These are phyloP conservation scores for Serendipita sp. DNA, from an alignment of 768 basidiomycete species.

Conservation along the genomic window DNA sequence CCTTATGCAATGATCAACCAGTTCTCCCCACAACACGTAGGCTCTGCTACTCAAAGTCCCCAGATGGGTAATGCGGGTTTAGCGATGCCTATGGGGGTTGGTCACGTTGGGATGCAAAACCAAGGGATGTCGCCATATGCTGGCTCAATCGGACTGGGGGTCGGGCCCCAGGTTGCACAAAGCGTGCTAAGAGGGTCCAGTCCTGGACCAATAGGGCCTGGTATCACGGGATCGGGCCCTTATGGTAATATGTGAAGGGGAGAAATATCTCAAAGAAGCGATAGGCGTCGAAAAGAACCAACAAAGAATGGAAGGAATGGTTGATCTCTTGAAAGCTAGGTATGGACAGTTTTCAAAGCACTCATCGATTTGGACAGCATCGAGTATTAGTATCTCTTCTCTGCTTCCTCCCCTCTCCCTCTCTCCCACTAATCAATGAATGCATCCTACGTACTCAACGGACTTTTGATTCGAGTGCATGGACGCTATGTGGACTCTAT, in stretches of 20 bases:
- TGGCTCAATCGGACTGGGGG: neutral
- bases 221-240: neutral
- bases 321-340: neutral
- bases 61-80: neutral
- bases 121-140: neutral
- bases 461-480: neutral
- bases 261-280: too few species aligned
- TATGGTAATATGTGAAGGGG: neutral
- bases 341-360: neutral
- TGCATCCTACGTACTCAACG: neutral
- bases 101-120: neutral
- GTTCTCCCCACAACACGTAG: neutral
- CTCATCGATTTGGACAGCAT: neutral
- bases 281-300: neutral
- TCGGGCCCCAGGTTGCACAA: neutral
- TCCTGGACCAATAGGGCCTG: neutral
- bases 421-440: neutral
- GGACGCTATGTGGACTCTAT: neutral
- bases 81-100: neutral
- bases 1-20: slow-evolving; percentile 1
- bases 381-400: neutral
- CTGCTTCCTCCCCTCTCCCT: neutral
- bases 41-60: neutral
- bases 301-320: neutral
- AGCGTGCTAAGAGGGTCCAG: neutral